Base-by-base conservation (phyloP, 2,329 filamentous ascomycete genomes). In the Penicillium sp. region DNA sequence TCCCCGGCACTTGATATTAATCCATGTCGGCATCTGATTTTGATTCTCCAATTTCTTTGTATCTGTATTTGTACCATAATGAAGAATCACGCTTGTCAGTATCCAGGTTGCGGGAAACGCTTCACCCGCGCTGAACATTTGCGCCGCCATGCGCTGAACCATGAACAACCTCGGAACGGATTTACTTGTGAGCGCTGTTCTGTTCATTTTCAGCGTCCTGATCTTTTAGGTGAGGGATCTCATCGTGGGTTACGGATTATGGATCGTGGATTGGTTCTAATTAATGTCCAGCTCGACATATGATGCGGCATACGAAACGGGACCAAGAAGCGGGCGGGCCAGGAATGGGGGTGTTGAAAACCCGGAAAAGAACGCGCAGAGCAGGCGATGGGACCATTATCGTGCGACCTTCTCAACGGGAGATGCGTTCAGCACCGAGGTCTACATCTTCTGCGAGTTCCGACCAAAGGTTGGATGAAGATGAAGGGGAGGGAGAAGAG, bases 131-230 rank as follows among this genome's bases (percentile, higher is more conserved):
- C 78, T 9, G 81, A 83, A 60, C 81, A 83, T 63, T 69, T 82
- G 43, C 77, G 80, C 51, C 73, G 80, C 12, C 81, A 83, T 65
- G 72, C 75, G 20, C 67, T 82, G 44, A 83, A 83, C 57, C 81
- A 82, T 58, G 70, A 72, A n/a, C 68, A 72, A 27, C 74, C 75
- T 0, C 76, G 78, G 38, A 75, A 75, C 32, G 62, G 61, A 3
- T 62, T 62, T 52, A 82, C 80, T 3, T 85, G 82, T 59, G 66
- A 75, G 43, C 70, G 81, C 58, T 86, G 82, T 54, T 75, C 76
- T 49, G 79, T 80, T 25, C 79, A 82, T 59, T 84, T 84, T 64
- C 80, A 81, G 58, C 74, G 82, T 39, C 78, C 76, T 24, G 82
- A 84, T 64, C 66, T 84, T 37, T 66, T 82, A 49, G 77, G 80